Base-by-base conservation (phyloP, 306 rosid genomes). In the Dalbergia oliveri region DNA sequence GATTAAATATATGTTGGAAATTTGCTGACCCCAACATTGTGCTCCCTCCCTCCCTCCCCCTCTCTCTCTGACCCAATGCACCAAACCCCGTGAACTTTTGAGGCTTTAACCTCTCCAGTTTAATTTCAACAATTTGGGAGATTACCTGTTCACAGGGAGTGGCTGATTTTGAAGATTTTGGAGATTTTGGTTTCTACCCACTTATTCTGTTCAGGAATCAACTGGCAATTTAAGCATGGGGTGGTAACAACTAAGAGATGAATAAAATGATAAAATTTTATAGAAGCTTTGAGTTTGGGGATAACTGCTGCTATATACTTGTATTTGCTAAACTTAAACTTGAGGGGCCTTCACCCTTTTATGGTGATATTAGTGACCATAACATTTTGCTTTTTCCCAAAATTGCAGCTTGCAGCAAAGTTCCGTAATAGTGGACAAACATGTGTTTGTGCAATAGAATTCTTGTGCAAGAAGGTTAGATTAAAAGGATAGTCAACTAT, bases 341-440 rank as follows among this genome's bases (percentile, higher is more conserved):
- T 85, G 74, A 67, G 45, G 57, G 57, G 66, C n/a, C 57, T 50
- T 50, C 57, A 4, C 57, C 78, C 71, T 47, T 47, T 65, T 62
- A 57, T 69, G 16, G 6, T 67, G 71, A 41, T 71, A 49, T 73
- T 59, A 62, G 9, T 82, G 45, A 63, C 69, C 58, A 54, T 74
- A 78, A 53, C 44, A 73, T n/a, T n/a, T 54, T 54, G 0, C 15
- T 53, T 53, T 4, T n/a, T 53, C 13, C 12, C 11, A n/a, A 66
- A 45, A 11, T 76, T 81, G 79, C 92, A 95, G 99, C 60, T 95
- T 81, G 97, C 90, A 79, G 97, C 99, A 19, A 95, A 95, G 91
- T 95, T 93, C 72, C 99, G 97, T 35, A 93, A 93, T 77, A 89
- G 89, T 84, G 99, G 99, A 84, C 99, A 95, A 82, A 95, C 99